A percentile compares a stretch with the other conserved stretches of the same genome.
These are phyloP conservation scores for Monosporascus sp. DNA, from an alignment of 2,329 filamentous ascomycete genomes.

Conservation along the genomic window DNA sequence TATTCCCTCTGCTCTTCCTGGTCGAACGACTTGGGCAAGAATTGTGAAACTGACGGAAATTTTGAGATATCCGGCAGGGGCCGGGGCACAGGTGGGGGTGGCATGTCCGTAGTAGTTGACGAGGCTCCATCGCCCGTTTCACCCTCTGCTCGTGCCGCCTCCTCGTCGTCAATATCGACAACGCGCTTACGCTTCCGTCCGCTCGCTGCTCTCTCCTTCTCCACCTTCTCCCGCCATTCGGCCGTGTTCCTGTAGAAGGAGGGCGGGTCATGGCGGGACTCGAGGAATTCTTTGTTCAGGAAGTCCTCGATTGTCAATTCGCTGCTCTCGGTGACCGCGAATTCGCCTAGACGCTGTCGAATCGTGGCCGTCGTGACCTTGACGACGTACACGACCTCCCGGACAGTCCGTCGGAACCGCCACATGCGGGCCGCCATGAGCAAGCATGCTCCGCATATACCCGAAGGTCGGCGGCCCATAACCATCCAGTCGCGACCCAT, in stretches of 20 bases:
- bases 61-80: constrained; percentile 24
- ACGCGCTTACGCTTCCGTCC: constrained; percentile 41
- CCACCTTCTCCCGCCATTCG: constrained; percentile 51
- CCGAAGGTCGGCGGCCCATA: constrained; percentile 85
- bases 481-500: constrained; percentile 99
- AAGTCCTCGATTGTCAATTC: constrained; percentile 86
- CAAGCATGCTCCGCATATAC: constrained; percentile 88
- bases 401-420: constrained; percentile 88
- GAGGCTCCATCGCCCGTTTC: constrained; percentile 8
- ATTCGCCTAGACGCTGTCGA: constrained; percentile 85
- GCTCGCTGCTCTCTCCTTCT: constrained; percentile 35
- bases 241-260: constrained; percentile 67
- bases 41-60: constrained; percentile 24
- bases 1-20: constrained; percentile 19
- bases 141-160: constrained; percentile 5
- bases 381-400: constrained; percentile 96
- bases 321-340: constrained; percentile 79
- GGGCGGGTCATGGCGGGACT: constrained; percentile 73
- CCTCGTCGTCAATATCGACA: constrained; percentile 29
- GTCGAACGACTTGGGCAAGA: constrained; percentile 24
- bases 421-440: constrained; percentile 97
- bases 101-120: constrained; percentile 21
- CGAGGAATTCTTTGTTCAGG: constrained; percentile 63
- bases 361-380: constrained; percentile 95
- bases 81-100: constrained; percentile 25